Base-by-base conservation (phyloP, 2,329 filamentous ascomycete species). In the Claviceps digitariae region DNA sequence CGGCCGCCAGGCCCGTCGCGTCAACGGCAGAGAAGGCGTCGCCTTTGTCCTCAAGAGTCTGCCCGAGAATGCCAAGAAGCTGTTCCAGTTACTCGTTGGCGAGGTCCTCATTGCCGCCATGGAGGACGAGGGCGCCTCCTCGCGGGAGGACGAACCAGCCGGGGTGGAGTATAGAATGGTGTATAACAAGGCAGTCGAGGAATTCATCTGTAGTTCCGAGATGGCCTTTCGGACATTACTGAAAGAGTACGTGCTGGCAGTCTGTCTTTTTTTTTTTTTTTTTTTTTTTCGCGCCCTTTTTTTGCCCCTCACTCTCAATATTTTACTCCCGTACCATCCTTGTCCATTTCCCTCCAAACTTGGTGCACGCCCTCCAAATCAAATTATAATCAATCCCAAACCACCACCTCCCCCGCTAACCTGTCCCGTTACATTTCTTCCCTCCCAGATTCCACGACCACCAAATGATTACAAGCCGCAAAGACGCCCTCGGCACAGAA, bases 191-290 rank as follows among this genome's bases (percentile, higher is more conserved):
- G 90, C 93, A 2, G 86, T 91, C 5, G 90, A 96, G 69, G 90
- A 95, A 64, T 97, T 98, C 67, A 93, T 98, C 50, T 96, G 91
- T 67, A 93, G 87, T 61, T 95, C 87, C 56, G 93, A 97, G 71
- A 90, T 97, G 79, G 90, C 88, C 57, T 97, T 97, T 72, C 79
- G 93, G 56, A 95, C 90, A 27, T 67, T 98, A 64, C 70, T 98
- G 57, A 97, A 97, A 71, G 93, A 98, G 78, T 93, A 69, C 57
- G 81, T 70, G 9, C 17, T 38, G n/a, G n/a, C n/a, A n/a, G 47
- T 50, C 20, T 34, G 9, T 7, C n/a, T 45, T 21, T 12, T 43
- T 31, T 34, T 43, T 43, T 44, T 4, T 43, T 17, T 20, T 12
- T 13, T 20, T 3, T 47, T 47, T 15, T 29, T 29, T 9, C 9